phyloP scores from a whole-genome alignment of 2,329 filamentous ascomycete species.

The Westerdykella aurantiaca region DNA sequence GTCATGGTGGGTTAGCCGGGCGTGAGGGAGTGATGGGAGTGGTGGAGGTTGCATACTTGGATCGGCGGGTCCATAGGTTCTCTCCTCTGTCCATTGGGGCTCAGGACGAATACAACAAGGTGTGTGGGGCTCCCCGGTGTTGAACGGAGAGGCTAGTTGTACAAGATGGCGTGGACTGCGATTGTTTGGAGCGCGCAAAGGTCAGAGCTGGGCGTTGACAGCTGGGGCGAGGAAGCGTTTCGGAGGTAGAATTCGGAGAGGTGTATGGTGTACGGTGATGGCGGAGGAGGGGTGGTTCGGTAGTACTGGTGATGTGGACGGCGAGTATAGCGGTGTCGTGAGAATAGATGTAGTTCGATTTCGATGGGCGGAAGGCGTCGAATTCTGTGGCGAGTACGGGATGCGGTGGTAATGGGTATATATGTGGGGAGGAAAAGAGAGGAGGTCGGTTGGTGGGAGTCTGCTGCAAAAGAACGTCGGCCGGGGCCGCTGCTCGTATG shows the following conservation, averaged over 20 bases:
- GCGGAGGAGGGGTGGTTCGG: slow-evolving; percentile 1
- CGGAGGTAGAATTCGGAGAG: slow-evolving; percentile 16
- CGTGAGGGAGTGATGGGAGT: slow-evolving; percentile 12
- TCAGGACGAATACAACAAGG: slow-evolving; percentile 1
- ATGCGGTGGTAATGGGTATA: neutral
- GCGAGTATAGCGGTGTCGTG: slow-evolving; percentile 5
- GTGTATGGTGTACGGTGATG: slow-evolving; percentile 8
- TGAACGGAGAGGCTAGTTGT: slow-evolving; percentile 5
- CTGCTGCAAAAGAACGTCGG: neutral
- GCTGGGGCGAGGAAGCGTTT: slow-evolving; percentile 32
- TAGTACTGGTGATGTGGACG: slow-evolving; percentile 6
- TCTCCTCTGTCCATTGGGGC: slow-evolving; percentile 40
- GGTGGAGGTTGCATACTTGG: slow-evolving; percentile 57
- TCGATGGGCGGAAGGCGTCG: slow-evolving; percentile 2
- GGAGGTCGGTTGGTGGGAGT: neutral
- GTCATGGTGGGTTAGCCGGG: slow-evolving; percentile 26
- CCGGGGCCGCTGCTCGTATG: neutral
- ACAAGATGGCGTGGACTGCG: neutral
- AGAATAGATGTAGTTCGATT: slow-evolving; percentile 3
- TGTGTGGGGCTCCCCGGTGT: too few species aligned
- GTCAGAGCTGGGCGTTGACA: slow-evolving; percentile 26
- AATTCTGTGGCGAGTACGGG: slow-evolving; percentile 1
- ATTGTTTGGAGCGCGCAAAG: slow-evolving; percentile 10
- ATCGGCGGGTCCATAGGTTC: slow-evolving; percentile 70
- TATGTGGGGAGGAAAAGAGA: neutral